These are phyloP conservation scores for Mycena galericulata DNA, from an alignment of 768 basidiomycete genomes.

Conservation along the genomic window DNA sequence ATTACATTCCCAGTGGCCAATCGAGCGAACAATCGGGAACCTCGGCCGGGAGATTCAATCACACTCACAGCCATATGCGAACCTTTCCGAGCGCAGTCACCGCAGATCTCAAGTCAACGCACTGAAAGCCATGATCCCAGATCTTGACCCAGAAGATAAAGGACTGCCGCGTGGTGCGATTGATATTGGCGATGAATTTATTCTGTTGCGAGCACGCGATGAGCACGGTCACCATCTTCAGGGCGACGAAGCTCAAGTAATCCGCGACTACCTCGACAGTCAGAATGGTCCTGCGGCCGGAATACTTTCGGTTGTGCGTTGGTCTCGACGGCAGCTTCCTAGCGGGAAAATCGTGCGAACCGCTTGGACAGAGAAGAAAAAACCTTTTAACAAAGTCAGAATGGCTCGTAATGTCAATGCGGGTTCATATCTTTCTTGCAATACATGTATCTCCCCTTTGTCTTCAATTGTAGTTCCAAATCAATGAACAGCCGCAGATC, in stretches of 20 bases:
- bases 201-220: too few relatives aligned
- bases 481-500: background rate
- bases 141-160: too few relatives aligned
- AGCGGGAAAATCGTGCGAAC: constrained; percentile 40
- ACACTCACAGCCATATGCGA: too few relatives aligned
- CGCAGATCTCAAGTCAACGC: too few relatives aligned
- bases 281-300: constrained; percentile 16
- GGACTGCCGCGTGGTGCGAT: too few relatives aligned
- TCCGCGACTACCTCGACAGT: constrained; percentile 1
- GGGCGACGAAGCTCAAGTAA: background rate
- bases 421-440: background rate
- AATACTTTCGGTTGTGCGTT: constrained; percentile 24
- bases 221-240: too few relatives aligned
- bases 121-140: too few relatives aligned
- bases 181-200: too few relatives aligned
- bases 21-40: too few relatives aligned
- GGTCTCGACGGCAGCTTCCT: constrained; percentile 35
- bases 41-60: too few relatives aligned
- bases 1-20: too few relatives aligned
- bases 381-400: constrained; percentile 15
- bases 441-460: background rate
- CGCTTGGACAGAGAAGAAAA: constrained; percentile 31
- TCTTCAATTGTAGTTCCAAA: background rate
- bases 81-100: too few relatives aligned
- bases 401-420: constrained; percentile 34